Base-by-base conservation (phyloP, 1,284 basidiomycete genomes). In the Ustilago loliicola region DNA sequence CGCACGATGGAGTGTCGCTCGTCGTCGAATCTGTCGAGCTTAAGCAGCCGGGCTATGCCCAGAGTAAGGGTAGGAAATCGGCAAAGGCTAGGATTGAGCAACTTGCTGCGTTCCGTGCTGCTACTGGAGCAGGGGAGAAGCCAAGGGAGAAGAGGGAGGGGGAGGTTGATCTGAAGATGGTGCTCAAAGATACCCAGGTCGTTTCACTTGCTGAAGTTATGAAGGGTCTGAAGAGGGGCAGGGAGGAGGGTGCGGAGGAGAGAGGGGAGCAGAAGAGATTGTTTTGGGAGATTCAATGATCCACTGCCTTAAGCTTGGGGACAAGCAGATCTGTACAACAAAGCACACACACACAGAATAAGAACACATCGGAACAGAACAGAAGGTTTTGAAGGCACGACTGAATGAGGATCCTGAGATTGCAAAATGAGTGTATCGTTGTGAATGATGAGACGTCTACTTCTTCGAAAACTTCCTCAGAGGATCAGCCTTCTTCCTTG, bases 1-100 rank as follows among this genome's bases (percentile, higher is more conserved):
- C 88, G 30, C 90, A 90, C 82, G 89, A 90, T 72, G 90, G 89
- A 2, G 87, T 88, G 7, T 89, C 88, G 72, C 85, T 90, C 27
- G 87, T 88, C 6, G 87, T 90, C 10, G 89, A 90, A 71, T 80
- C 80, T 6, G 88, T 89, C 3, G 85, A 88, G 61, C 80, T 88
- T 3, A 76, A 79, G 47, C 77, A 69, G 55, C 74, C 74, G 11
- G 73, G 80, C 25, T 83, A 81, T 65, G 81, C 81, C 21, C 68
- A 80, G 21, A 36, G 61, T 15, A 65, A 69, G 5, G 79, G 81
- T 1, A 74, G 77, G 30, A 69, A 59, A 15, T 52, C 66, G 17
- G 73, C 78, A 29, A 83, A 83, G 61, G 56, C 53, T 13, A 66
- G 81, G 15, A 78, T 83, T 15, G 71, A 75, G 45, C 80, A 83